These are phyloP conservation scores for Delonix regia DNA, from an alignment of 306 rosid genomes.

Conservation along the genomic window DNA sequence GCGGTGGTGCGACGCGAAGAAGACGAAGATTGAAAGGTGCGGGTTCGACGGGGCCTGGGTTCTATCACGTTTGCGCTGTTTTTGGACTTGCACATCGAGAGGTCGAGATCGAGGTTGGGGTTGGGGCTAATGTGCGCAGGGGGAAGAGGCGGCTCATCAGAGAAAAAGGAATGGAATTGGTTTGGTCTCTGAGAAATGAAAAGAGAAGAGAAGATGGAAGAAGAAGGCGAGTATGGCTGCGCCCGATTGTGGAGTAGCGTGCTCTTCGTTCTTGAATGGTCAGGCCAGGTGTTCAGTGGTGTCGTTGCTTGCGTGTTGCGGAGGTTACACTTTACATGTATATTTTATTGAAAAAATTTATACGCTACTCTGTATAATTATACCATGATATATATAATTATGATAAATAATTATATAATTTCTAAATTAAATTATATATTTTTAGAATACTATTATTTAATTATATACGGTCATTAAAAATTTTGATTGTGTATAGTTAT, in stretches of 20 bases:
- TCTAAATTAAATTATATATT: no score
- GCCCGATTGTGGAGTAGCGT: background rate
- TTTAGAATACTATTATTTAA: no score
- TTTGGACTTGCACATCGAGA: constrained; percentile 72
- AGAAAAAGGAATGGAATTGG: background rate
- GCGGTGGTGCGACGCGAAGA: background rate
- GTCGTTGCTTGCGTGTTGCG: background rate
- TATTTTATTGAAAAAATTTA: no score
- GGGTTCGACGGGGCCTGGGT: constrained; percentile 36
- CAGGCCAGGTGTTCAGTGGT: background rate
- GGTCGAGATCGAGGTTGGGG: background rate
- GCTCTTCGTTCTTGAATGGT: no score
- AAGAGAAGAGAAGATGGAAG: background rate
- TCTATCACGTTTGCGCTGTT: constrained; percentile 57
- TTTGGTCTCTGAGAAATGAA: background rate
- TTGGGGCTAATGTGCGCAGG: background rate
- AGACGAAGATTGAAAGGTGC: background rate
- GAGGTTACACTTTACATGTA: no score
- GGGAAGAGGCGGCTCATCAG: constrained; percentile 7
- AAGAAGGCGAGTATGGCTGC: background rate
- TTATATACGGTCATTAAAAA: no score
- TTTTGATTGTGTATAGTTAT: no score
- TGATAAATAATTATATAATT: no score
- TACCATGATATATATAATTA: no score
- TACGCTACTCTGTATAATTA: no score